Base-by-base conservation (phyloP, 305 asterid species). In the Solanum hybrid region DNA sequence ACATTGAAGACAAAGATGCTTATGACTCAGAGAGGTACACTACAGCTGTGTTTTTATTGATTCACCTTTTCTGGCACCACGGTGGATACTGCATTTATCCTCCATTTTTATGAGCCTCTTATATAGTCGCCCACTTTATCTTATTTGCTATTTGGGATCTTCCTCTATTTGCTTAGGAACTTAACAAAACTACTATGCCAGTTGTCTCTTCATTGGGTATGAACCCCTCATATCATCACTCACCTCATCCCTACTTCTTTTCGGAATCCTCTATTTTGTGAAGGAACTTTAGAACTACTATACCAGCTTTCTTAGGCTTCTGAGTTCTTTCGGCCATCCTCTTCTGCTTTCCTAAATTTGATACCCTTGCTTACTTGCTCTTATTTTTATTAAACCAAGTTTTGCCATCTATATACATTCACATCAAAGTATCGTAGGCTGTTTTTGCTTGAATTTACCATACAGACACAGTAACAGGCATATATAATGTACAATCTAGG, bases 11-110 rank as follows among this genome's bases (percentile, higher is more conserved):
- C 88, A 88, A 34, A 79, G 92, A 93, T 88, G 61, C 81, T 89
- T 90, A 88, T 88, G 92, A 84, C 81, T 31, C 91, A 20, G 90
- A 89, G 87, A 94, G 95, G 98, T 95, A 94, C 46, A 80, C 9
- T 35, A 71, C 83, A 51, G 39, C 76, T 67, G 8, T 87, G 61
- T 90, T 90, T 89, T 79, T 83, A 82, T 85, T 80, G 8, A 82
- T 34, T 88, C 51, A 39, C 74, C 35, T 86, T 76, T 34, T 89
- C 67, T 39, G 31, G 42, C 9, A 24, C 18, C 69, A 78, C 2
- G 8, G 31, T 34, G 31, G 34, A 61, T 86, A 85, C 34, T 85
- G 77, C 51, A 20, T 40, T 33, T 61, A 67, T 22, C 75, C 31
- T 57, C 51, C 77, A n/a, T 85, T 85, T 51, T 69, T 85, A 22